phyloP scores from a whole-genome alignment of 2,329 filamentous ascomycete species.

The Aureobasidium sp. region DNA sequence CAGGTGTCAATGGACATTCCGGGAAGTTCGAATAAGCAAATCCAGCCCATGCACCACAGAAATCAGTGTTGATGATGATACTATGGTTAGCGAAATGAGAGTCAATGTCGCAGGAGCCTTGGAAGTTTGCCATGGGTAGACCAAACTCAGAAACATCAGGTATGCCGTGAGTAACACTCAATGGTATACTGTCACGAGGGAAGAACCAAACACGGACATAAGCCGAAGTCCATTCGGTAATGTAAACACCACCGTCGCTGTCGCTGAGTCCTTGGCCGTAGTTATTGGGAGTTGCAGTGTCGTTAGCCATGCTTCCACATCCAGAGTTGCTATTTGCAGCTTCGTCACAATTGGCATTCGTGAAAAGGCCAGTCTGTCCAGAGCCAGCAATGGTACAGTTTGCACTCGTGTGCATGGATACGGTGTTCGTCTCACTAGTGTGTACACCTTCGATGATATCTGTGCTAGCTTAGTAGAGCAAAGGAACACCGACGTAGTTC shows the following conservation, averaged over 20 bases:
- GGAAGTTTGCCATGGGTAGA: constrained; percentile 57
- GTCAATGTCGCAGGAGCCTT: constrained; percentile 32
- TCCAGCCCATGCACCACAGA: constrained; percentile 35
- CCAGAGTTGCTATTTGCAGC: constrained; percentile 25
- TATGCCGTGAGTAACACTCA: constrained; percentile 35
- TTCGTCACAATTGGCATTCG: constrained; percentile 25
- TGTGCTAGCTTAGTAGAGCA: constrained; percentile 6
- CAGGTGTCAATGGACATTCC: constrained; percentile 25
- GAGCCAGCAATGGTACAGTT: constrained; percentile 28
- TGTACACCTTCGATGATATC: constrained; percentile 34
- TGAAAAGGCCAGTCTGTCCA: constrained; percentile 25
- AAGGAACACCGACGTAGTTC: background rate
- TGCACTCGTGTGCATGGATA: constrained; percentile 28
- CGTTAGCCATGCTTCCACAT: constrained; percentile 25
- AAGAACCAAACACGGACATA: constrained; percentile 33
- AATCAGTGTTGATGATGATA: constrained; percentile 35
- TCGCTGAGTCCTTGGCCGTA: constrained; percentile 28
- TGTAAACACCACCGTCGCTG: constrained; percentile 29
- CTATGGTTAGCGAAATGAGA: constrained; percentile 32
- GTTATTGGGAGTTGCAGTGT: constrained; percentile 25
- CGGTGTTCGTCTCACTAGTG: constrained; percentile 23
- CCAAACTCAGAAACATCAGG: constrained; percentile 60
- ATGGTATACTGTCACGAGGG: constrained; percentile 27
- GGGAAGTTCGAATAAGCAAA: constrained; percentile 25
- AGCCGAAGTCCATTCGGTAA: constrained; percentile 30